phyloP scores from a whole-genome alignment of 352 stramenopile species.

The Globisporangium nunn region DNA sequence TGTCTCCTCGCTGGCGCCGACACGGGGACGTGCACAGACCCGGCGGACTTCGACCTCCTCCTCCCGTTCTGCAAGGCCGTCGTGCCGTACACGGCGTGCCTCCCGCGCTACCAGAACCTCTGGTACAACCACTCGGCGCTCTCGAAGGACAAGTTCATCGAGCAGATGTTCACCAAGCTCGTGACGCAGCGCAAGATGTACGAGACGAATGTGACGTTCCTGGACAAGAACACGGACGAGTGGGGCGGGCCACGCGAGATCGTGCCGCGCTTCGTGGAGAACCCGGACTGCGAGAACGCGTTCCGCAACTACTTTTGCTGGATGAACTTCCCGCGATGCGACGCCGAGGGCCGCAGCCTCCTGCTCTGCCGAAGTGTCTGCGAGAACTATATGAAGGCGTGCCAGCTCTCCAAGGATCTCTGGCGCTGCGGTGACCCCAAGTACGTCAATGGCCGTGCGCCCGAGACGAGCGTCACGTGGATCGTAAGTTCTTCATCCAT shows the following conservation, averaged over 20 bases:
- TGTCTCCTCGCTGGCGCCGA: conserved; percentile 41
- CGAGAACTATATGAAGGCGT: conserved; percentile 88
- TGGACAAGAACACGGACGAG: conserved; percentile 59
- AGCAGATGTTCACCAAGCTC: conserved; percentile 64
- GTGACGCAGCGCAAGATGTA: conserved; percentile 46
- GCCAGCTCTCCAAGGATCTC: conserved; percentile 75
- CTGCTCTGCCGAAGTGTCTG: conserved; percentile 86
- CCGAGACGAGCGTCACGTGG: conserved; percentile 60
- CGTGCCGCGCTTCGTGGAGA: conserved; percentile 75
- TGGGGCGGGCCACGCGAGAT: conserved; percentile 49
- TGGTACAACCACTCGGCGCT: conserved; percentile 77
- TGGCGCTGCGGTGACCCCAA: conserved; percentile 81
- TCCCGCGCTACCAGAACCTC: conserved; percentile 61
- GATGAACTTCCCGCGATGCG: conserved; percentile 89
- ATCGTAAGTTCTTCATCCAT: conserved; percentile 25
- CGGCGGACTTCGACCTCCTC: conserved; percentile 57
- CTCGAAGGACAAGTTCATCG: conserved; percentile 60
- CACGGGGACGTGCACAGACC: conserved; percentile 52
- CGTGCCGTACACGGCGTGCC: conserved; percentile 64
- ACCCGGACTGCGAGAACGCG: conserved; percentile 86
- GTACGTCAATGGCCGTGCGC: conserved; percentile 56
- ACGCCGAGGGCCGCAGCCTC: conserved; percentile 71
- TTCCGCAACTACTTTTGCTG: conserved; percentile 89
- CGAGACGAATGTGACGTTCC: conserved; percentile 59
- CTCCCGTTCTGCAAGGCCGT: conserved; percentile 66